phyloP scores from a whole-genome alignment of 352 stramenopile genomes.

The Globisporangium solare region DNA sequence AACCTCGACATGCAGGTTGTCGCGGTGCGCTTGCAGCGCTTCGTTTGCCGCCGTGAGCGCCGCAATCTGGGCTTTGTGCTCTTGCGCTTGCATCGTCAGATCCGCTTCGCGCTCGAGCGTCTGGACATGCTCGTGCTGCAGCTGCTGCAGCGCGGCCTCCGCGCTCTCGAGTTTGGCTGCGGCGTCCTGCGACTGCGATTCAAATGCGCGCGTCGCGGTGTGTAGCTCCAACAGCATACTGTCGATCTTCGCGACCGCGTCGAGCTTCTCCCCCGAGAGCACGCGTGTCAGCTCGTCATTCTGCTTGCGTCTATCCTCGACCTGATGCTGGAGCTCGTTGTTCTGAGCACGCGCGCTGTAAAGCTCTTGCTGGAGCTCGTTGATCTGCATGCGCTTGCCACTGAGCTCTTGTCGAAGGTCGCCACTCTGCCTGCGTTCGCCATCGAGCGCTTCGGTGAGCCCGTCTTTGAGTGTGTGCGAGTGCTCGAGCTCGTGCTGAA shows the following conservation, averaged over 20 bases:
- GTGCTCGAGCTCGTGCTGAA: not conserved
- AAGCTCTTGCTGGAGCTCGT: too few species aligned
- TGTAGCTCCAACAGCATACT: conserved; percentile 1
- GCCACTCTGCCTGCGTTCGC: too few species aligned
- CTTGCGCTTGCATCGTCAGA: not conserved
- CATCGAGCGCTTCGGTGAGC: not conserved
- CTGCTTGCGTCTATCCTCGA: too few species aligned
- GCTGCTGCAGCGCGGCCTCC: not conserved
- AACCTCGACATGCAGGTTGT: not conserved
- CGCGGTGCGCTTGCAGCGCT: not conserved
- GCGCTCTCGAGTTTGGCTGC: not conserved
- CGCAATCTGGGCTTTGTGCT: not conserved
- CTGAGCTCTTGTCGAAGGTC: too few species aligned
- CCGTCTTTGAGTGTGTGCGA: conserved; percentile 6
- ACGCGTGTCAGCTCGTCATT: not conserved
- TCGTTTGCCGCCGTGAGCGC: not conserved
- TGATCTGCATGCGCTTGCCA: too few species aligned
- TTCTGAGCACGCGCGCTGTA: too few species aligned
- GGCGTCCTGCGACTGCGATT: not conserved
- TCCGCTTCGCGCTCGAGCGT: too few species aligned
- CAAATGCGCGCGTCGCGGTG: not conserved
- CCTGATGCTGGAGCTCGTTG: too few species aligned
- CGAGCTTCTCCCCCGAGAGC: conserved; percentile 11
- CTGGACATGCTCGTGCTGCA: not conserved
- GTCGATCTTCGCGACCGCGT: conserved; percentile 1